Percentiles rank a stretch among this genome's conserved stretches.
phyloP scores from a whole-genome alignment of 108 stramenopile genomes.

The Mediolabrus comicus region DNA sequence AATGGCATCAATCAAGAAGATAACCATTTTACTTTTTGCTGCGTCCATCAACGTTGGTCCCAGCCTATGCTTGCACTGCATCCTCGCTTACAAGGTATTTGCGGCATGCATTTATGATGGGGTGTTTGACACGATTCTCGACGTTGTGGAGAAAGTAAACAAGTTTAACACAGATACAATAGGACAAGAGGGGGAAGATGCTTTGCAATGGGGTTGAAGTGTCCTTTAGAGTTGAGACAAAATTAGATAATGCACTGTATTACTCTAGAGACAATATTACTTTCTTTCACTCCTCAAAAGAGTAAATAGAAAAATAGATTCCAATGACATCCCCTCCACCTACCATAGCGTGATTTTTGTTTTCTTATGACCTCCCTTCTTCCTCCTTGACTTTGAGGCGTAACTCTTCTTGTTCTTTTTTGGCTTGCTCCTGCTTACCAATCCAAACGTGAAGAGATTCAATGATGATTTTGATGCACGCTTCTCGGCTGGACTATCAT shows the following conservation, averaged over 20 bases:
- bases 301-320: neutral
- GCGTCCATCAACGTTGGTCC: slow-evolving; percentile 47
- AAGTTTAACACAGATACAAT: neutral
- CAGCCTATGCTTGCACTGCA: slow-evolving; percentile 35
- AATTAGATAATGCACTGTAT: too few species aligned
- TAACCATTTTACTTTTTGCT: slow-evolving; percentile 19
- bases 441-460: neutral
- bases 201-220: neutral
- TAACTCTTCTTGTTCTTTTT: too few species aligned
- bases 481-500: neutral
- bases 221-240: too few species aligned
- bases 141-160: slow-evolving; percentile 40
- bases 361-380: too few species aligned
- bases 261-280: too few species aligned
- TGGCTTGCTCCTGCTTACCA: neutral
- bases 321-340: too few species aligned
- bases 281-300: neutral
- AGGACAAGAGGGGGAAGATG: neutral
- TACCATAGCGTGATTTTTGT: too few species aligned
- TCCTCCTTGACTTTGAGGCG: too few species aligned
- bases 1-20: slow-evolving; percentile 46
- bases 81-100: slow-evolving; percentile 15
- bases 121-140: slow-evolving; percentile 29
- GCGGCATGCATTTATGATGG: slow-evolving; percentile 42
- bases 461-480: neutral